Evolutionary conservation across 2,329 filamentous ascomycete genomes (phyloP), one percentile per base, ranked within the genome.

Genomic region (Fusarium nodosum): DNA sequence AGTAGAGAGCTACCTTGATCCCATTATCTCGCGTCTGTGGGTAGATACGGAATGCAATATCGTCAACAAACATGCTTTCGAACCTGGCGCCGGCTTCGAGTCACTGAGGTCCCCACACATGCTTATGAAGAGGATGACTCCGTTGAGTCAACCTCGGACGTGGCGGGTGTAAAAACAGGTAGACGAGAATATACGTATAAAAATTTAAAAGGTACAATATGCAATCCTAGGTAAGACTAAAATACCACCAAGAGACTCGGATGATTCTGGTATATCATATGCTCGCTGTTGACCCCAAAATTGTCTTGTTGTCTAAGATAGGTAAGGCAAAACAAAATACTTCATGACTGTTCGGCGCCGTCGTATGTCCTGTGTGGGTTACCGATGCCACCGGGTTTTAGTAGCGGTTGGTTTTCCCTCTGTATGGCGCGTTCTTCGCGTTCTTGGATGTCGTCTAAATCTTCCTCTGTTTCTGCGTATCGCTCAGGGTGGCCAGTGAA

Each of bases 401-500:
- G 77, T 42, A 87, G 75, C 7, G 85, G 85, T 64, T 85, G 81
- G 39, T 81, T 85, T 74, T 87, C 85, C 38, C 82, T 75, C 16
- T 80, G 83, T 31, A 85, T 84, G 18, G 85, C 84, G 44, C 82
- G 78, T 56, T 86, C 84, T 68, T 87, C 84, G 22, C 84, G 81
- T 62, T 85, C 84, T 62, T 82, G 76, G 38, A 86, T 83, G 36
- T 83, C 79, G 51, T 85, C 82, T 64, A 86, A 77, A 60, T 87
- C 83, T 59, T 86, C 84, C 36, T 85, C 83, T 5, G 82, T 85
- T 51, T 83, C 81, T 33, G 84, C 84, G 54, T 87, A 86, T 61
- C 80, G 80, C 71, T 86, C 83, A 5, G 85, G 84, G 54, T 86
- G 84, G 2, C 82, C 83, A 2, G 83, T 85, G 68, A 85, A 85